Percentiles rank a stretch among this genome's conserved stretches.
Conservation (phyloP, 2,329 filamentous ascomycete genomes). For the Incumbomyces lentus region DNA sequence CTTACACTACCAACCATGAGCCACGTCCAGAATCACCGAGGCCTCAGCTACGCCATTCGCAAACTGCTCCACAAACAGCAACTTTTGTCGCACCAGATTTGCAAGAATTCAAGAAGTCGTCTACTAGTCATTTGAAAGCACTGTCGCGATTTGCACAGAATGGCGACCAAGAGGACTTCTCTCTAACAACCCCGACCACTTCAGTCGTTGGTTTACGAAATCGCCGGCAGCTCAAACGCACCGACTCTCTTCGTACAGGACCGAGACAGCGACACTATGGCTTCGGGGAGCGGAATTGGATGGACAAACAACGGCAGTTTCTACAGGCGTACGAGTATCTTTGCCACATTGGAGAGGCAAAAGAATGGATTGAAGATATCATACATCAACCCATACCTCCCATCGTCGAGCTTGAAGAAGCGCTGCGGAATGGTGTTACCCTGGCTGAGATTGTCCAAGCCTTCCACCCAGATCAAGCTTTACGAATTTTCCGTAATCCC, state of each 20-base stretch:
- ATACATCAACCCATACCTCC: slow-evolving; percentile 77
- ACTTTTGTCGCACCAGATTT: slow-evolving; percentile 61
- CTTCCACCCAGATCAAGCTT: slow-evolving; percentile 63
- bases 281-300: slow-evolving; percentile 67
- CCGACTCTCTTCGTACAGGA: slow-evolving; percentile 43
- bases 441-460: slow-evolving; percentile 88
- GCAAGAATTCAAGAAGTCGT: slow-evolving; percentile 72
- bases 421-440: slow-evolving; percentile 82
- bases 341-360: slow-evolving; percentile 96
- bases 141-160: slow-evolving; percentile 73
- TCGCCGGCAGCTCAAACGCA: slow-evolving; percentile 68
- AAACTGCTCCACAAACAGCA: slow-evolving; percentile 25
- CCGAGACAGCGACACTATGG: slow-evolving; percentile 5
- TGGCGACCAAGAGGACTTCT: slow-evolving; percentile 67
- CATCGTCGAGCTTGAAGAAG: slow-evolving; percentile 88
- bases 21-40: slow-evolving; percentile 29
- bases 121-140: slow-evolving; percentile 79
- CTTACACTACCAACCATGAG: slow-evolving; percentile 25
- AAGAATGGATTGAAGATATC: slow-evolving; percentile 96
- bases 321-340: slow-evolving; percentile 96
- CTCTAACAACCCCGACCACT: slow-evolving; percentile 64
- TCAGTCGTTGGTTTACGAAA: slow-evolving; percentile 84
- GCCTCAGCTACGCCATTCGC: slow-evolving; percentile 24
- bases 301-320: slow-evolving; percentile 97
- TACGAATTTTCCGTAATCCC: slow-evolving; percentile 74